Evolutionary conservation across 768 basidiomycete species (phyloP), one percentile per base, ranked within the genome.

Genomic region (Hygrocybe coccinea): DNA sequence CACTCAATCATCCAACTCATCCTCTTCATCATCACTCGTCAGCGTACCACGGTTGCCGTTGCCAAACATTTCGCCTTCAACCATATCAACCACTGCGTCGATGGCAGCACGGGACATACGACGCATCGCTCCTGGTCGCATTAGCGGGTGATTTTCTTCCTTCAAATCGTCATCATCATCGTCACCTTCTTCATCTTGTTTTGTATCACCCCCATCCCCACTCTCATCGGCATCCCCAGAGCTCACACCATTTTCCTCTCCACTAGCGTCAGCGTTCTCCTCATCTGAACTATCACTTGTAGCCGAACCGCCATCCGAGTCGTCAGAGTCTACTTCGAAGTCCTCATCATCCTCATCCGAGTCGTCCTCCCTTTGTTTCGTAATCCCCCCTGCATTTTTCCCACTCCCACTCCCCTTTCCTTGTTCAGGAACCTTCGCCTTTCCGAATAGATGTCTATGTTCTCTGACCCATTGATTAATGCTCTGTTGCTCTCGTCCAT

Each of bases 111-210:
- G 79, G n/a, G 81, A 83, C 80, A 88, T 84, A 45, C 74, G 73
- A 4, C 84, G 85, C 76, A 89, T 77, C 10, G 85, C 84, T 22
- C 86, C 87, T 0, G 82, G 80, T 11, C 78, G 74, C 54, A 89
- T 68, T 2, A 88, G 68, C 1, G 86, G 86, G 65, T 89, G 87
- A 43, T 75, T 74, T 19, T 74, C 74, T 3, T 77, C 78, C 41
- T 80, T 74, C 17, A 89, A 70, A 45, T 78, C 78, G 24, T 72
- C 74, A 2, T 67, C 76, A 5, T 65, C 71, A 47, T 64, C 64
- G 14, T 59, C 63, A 10, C 69, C 74, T 2, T 64, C 68, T 14
- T 61, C 74, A n/a, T n/a, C n/a, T n/a, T n/a, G n/a, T 21, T 59
- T 65, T n/a, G 50, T 67, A 11, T 72, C 71, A 2, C 57, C 68